Evolutionary conservation across 331 rosid genomes (phyloP).

Genomic region (Cydonia oblonga): DNA sequence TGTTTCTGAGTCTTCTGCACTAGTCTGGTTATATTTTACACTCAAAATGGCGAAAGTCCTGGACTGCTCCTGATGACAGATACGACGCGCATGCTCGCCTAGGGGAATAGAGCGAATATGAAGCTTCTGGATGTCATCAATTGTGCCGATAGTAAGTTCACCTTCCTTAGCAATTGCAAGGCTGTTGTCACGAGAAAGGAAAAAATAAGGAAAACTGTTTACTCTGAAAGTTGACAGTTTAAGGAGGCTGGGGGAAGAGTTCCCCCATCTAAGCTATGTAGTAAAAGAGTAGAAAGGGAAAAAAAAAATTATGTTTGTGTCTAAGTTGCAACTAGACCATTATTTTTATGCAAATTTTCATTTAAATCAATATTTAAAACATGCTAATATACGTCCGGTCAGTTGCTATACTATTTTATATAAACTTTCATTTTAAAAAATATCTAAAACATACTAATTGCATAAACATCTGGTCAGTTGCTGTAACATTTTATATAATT

Average conservation of each 20-base stretch:
- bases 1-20: constrained; percentile 72
- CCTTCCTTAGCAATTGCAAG: constrained; percentile 95
- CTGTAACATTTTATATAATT: too few species aligned
- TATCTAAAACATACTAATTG: neutral
- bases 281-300: neutral
- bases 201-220: neutral
- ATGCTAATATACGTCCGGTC: too few species aligned
- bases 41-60: constrained; percentile 81
- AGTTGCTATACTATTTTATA: neutral
- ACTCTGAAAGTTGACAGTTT: neutral
- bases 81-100: constrained; percentile 85
- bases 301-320: neutral
- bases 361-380: neutral
- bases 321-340: neutral
- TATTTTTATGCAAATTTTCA: neutral
- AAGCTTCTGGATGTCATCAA: constrained; percentile 91
- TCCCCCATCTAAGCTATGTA: neutral
- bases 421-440: neutral
- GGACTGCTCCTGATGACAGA: constrained; percentile 93
- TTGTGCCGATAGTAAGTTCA: constrained; percentile 89
- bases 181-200: constrained; percentile 27
- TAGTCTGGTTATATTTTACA: constrained; percentile 53
- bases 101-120: constrained; percentile 85
- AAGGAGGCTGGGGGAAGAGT: neutral
- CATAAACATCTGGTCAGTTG: too few species aligned